Evolutionary conservation across 2,329 filamentous ascomycete genomes (phyloP).

Genomic region (Cylindrodendrum hubeiense): DNA sequence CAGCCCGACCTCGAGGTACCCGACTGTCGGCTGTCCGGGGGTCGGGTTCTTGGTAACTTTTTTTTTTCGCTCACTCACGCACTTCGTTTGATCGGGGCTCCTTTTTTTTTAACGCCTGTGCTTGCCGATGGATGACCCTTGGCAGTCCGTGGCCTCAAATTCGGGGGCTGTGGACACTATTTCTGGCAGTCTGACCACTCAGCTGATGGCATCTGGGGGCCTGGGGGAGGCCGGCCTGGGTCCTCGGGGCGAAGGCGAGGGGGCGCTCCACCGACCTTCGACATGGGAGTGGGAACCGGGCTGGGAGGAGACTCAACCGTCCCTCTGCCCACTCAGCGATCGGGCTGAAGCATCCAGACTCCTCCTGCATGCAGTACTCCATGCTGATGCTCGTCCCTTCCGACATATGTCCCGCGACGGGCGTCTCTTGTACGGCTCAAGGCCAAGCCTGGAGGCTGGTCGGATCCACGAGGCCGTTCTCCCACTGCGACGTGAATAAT

Average conservation of each 20-base stretch:
- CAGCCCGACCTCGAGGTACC: constrained; percentile 16
- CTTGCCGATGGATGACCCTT: constrained; percentile 30
- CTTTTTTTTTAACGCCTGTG: constrained; percentile 21
- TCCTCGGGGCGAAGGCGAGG: constrained; percentile 30
- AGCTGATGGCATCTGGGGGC: constrained; percentile 38
- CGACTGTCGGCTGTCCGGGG: constrained; percentile 18
- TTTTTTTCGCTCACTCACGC: constrained; percentile 17
- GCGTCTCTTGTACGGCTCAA: constrained; percentile 16
- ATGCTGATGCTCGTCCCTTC: constrained; percentile 11
- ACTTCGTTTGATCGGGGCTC: constrained; percentile 4
- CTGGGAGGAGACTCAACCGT: constrained; percentile 8
- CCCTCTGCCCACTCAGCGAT: constrained; percentile 13
- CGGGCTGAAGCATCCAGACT: constrained; percentile 2
- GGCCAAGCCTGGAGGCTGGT: constrained; percentile 9
- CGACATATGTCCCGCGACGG: constrained; percentile 4
- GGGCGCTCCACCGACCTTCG: constrained; percentile 20
- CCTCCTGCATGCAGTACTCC: constrained; percentile 8
- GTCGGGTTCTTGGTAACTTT: constrained; percentile 1
- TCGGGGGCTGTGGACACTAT: constrained; percentile 44
- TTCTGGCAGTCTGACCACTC: constrained; percentile 40
- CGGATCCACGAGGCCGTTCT: constrained; percentile 15
- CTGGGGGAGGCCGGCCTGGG: constrained; percentile 36
- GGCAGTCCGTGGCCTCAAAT: constrained; percentile 38
- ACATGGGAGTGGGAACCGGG: constrained; percentile 14
- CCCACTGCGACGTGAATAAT: neutral